phyloP scores from a whole-genome alignment of 768 basidiomycete genomes.

The Cyathus striatus region DNA sequence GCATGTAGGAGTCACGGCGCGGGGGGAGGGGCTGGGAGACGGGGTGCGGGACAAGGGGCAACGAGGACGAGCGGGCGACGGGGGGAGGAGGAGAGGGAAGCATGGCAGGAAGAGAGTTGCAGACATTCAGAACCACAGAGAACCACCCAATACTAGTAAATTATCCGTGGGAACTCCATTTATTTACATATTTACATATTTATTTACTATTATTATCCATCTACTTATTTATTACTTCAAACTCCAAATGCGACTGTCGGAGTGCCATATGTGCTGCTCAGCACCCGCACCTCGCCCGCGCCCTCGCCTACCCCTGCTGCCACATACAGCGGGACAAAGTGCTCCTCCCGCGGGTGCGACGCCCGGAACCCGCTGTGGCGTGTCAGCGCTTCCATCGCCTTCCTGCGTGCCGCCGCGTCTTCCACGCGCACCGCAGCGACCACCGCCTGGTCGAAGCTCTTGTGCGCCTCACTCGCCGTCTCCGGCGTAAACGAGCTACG shows the following conservation, averaged over 20 bases:
- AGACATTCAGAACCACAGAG: no score
- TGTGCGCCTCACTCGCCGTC: conserved; percentile 41
- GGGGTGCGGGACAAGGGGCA: conserved; percentile 17
- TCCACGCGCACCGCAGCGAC: conserved; percentile 43
- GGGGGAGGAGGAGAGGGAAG: conserved; percentile 19
- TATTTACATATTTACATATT: no score
- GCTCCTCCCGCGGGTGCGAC: conserved; percentile 75
- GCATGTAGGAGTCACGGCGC: conserved; percentile 31
- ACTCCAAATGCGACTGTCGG: conserved; percentile 63
- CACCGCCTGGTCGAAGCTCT: conserved; percentile 56
- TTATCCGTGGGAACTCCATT: no score
- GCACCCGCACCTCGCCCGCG: conserved; percentile 40
- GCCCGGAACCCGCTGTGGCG: conserved; percentile 58
- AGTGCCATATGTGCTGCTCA: conserved; percentile 51
- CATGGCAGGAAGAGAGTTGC: conserved; percentile 3
- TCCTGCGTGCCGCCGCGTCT: conserved; percentile 46
- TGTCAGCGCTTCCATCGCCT: conserved; percentile 49
- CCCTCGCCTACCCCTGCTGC: conserved; percentile 69
- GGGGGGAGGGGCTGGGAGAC: conserved; percentile 18
- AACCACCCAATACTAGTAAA: no score
- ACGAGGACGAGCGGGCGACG: conserved; percentile 26
- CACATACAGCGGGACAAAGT: conserved; percentile 76
- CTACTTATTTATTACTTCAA: no score
- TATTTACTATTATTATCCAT: no score
- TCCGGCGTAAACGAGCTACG: conserved; percentile 41